Evolutionary conservation across 83 land plant species (phyloP), one percentile per base, ranked within the genome.

Genomic region (Isoetes engelmannii): DNA sequence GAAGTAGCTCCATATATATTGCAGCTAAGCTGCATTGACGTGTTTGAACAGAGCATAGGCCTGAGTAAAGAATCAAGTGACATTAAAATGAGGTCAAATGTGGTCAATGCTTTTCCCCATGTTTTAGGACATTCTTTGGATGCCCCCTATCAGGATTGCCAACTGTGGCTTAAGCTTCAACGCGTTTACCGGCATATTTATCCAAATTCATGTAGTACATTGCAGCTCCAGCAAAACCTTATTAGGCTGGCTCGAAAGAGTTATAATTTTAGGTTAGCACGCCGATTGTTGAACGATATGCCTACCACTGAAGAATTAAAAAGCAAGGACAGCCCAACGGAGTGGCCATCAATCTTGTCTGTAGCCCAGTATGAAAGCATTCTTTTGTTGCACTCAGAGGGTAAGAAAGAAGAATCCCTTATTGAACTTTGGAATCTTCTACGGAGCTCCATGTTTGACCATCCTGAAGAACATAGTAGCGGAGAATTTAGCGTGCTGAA

Each of bases 11-110:
- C 89, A 57, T 77, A 58, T 80, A 81, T 87, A n/a, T 75, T 80
- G 19, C 99, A 95, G 65, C 70, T 91, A 47, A 88, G 86, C 28
- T 88, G 97, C 84, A 91, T 91, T 43, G 77, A 72, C 72, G 84
- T 86, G 7, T 82, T 82, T 68, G 97, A 91, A 74, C 83, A 18
- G 12, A 19, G 62, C 28, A 2, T 8, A 42, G 1, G 62, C 10
- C 62, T 3, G 12, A 12, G 9, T 59, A 42, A 59, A 59, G 18
- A 19, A 9, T 28, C 62, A 59, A 10, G 62, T 18, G 19, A 19
- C 37, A 0, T 2, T 28, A 28, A 28, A 28, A 28, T 28, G 37
- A 28, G 17, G 67, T 44, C 41, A 7, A 64, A 8, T 47, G 49
- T 83, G 10, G 48, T 77, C 8, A 76, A 74, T 70, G 73, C 83